phyloP scores from a whole-genome alignment of 1,284 basidiomycete species.

The Heterobasidion parviporum region DNA sequence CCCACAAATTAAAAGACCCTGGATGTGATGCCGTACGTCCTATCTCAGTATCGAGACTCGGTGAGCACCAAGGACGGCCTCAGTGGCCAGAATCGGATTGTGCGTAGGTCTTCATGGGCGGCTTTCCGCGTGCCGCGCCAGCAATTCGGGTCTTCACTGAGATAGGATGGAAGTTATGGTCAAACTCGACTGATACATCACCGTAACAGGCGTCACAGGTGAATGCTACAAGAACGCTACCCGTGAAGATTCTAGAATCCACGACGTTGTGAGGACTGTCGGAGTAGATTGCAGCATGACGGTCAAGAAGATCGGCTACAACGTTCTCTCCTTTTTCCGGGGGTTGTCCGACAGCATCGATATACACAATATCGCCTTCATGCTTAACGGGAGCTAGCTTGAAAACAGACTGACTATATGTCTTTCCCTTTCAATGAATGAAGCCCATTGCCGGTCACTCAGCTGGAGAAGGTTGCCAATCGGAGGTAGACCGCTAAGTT shows the following conservation, averaged over 20 bases:
- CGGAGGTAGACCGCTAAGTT: too few relatives aligned
- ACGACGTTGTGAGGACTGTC: conserved; percentile 11
- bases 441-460: too few relatives aligned
- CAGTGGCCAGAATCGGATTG: neutral
- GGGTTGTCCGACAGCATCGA: too few relatives aligned
- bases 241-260: neutral
- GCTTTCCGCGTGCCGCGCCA: conserved; percentile 7
- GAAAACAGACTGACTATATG: too few relatives aligned
- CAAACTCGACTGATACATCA: neutral
- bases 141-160: neutral
- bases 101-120: neutral
- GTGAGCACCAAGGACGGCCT: neutral
- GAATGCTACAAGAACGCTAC: neutral
- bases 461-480: too few relatives aligned
- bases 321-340: conserved; percentile 2
- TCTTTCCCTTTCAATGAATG: too few relatives aligned
- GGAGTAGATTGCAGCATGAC: conserved; percentile 12
- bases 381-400: too few relatives aligned
- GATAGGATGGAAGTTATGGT: neutral
- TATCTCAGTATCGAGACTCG: neutral
- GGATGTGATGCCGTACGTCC: too few relatives aligned
- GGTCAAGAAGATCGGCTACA: conserved; percentile 15
- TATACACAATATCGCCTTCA: too few relatives aligned
- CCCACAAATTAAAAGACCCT: too few relatives aligned
- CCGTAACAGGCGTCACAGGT: neutral